A percentile compares a stretch with the other conserved stretches of the same genome.
Conservation (phyloP, 2,329 filamentous ascomycete genomes). For the Colletotrichum trifolii region DNA sequence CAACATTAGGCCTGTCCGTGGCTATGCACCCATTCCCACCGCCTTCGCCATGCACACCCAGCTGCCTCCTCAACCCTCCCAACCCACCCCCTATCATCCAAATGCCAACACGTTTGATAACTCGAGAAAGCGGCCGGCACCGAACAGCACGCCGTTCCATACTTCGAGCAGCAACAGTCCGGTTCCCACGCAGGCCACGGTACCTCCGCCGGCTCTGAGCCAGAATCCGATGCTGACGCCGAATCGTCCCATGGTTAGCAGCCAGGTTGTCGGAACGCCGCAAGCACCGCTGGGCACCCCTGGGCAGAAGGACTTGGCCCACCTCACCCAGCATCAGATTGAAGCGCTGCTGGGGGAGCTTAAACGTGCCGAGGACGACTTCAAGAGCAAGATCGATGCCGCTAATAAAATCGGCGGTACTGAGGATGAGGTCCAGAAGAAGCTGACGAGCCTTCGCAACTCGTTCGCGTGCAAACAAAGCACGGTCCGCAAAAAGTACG, state of each 20-base stretch:
- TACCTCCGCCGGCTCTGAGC: neutral
- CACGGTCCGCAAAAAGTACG: conserved; percentile 67
- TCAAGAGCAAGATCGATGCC: conserved; percentile 21
- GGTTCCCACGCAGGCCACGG: neutral
- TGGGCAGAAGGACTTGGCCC: conserved; percentile 22
- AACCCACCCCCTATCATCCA: too few relatives aligned
- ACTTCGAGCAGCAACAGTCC: conserved; percentile 6
- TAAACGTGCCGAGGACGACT: conserved; percentile 45
- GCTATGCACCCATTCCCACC: too few relatives aligned
- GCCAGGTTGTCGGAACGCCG: neutral
- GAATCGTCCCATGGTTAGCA: neutral
- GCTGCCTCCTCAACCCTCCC: conserved; percentile 1
- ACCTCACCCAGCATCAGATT: conserved; percentile 17
- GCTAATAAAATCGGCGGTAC: neutral
- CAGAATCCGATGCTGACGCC: conserved; percentile 9
- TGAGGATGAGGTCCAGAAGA: conserved; percentile 32
- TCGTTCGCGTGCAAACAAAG: conserved; percentile 67
- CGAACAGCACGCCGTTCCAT: neutral
- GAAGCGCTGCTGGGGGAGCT: conserved; percentile 50
- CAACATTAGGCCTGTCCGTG: neutral
- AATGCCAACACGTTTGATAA: too few relatives aligned
- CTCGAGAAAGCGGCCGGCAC: conserved; percentile 1
- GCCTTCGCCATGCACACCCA: neutral
- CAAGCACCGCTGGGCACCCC: conserved; percentile 14
- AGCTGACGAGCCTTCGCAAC: conserved; percentile 59